Evolutionary conservation across 164 flowering plant genomes (phyloP).

Genomic region (Saururus chinensis): DNA sequence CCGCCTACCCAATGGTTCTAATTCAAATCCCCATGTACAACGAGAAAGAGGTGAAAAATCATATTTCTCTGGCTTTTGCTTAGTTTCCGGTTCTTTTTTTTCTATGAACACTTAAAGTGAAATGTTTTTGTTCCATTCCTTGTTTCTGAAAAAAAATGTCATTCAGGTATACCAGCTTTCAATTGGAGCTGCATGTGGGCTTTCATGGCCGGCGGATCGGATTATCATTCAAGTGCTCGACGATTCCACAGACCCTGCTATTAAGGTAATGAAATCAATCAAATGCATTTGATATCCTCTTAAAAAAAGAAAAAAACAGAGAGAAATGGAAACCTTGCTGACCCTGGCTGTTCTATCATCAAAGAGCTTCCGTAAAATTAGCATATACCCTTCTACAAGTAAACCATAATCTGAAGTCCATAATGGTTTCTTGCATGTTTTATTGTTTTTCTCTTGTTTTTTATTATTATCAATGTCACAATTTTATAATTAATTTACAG

Average conservation of each 20-base stretch:
- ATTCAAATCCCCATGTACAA: constrained; percentile 92
- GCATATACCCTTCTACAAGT: too few species aligned
- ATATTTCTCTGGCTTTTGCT: background rate
- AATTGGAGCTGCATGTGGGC: constrained; percentile 84
- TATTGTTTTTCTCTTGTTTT: too few species aligned
- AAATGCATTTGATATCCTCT: background rate
- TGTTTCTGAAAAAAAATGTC: background rate
- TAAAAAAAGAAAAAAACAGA: too few species aligned
- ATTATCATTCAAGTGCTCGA: constrained; percentile 81
- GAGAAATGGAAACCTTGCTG: background rate
- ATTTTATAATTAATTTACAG: too few species aligned
- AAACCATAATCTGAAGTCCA: too few species aligned
- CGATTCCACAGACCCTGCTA: constrained; percentile 67
- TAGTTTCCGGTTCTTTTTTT: background rate
- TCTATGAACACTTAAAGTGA: background rate
- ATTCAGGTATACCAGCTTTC: constrained; percentile 76
- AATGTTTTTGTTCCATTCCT: background rate
- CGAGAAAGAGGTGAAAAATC: constrained; percentile 52
- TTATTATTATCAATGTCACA: too few species aligned
- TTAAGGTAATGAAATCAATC: constrained; percentile 41
- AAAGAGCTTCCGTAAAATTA: background rate
- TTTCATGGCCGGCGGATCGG: constrained; percentile 86
- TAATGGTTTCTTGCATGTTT: too few species aligned
- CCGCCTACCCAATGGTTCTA: constrained; percentile 74
- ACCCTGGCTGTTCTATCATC: background rate